Conservation (phyloP, 106 monocot genomes). For the Phalaenopsis equestris region DNA sequence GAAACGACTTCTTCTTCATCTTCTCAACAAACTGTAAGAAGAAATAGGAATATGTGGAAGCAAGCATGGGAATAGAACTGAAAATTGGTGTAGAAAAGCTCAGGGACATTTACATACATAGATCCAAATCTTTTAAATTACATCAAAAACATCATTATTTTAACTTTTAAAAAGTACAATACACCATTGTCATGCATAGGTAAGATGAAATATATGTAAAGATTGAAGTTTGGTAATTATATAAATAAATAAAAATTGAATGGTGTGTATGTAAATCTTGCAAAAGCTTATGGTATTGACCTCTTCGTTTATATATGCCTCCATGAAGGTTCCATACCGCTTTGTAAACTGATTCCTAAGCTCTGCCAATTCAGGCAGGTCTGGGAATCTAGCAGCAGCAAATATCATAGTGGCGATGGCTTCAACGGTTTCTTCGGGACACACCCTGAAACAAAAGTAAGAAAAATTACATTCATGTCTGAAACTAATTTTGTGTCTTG, state of each 20-base stretch:
- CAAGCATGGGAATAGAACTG: background rate
- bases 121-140: no score
- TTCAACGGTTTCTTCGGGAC: conserved; percentile 68
- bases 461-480: no score
- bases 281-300: conserved; percentile 10
- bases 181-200: no score
- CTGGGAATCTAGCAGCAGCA: conserved; percentile 87
- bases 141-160: no score
- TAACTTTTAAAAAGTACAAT: no score
- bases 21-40: conserved; percentile 54
- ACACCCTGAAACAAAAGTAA: conserved; percentile 30
- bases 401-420: conserved; percentile 66
- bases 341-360: conserved; percentile 44
- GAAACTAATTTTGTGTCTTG: no score
- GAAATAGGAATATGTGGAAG: background rate
- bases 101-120: no score
- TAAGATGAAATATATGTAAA: no score
- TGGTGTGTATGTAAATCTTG: no score
- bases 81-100: background rate
- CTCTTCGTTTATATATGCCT: conserved; percentile 56
- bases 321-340: conserved; percentile 46
- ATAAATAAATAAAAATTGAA: no score
- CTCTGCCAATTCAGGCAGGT: conserved; percentile 72
- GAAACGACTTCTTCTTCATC: conserved; percentile 43
- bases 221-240: no score